Evolutionary conservation across 2,329 filamentous ascomycete species (phyloP), one percentile per base, ranked within the genome.

Genomic region (Cercospora janseana): DNA sequence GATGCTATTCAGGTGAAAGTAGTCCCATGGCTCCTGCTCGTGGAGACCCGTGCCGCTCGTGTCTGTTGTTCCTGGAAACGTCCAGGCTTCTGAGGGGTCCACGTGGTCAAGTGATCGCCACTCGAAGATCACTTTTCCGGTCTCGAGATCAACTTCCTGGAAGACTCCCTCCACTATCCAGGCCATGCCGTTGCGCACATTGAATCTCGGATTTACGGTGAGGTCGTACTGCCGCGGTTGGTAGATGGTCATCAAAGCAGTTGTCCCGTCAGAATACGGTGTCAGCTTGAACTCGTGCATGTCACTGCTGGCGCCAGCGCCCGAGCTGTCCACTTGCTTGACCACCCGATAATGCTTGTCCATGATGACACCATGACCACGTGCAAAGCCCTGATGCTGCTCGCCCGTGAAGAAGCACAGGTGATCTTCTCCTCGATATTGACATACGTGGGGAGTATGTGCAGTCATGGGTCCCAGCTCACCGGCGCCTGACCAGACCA

Each of bases 81-180:
- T 77, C 65, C 74, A 66, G 62, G 62, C 69, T 69, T 76, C 72
- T 31, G 72, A 69, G 1, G 76, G 77, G 34, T 72, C 69, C n/a
- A 80, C 69, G 62, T 82, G 76, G 49, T 81, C 78, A 7, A 82
- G 65, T 55, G 75, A 77, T 23, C 72, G 72, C 80, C 80, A 83
- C 57, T 83, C 79, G 55, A 82, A 83, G 8, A 82, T 54, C 3
- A 83, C 63, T 31, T 75, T 69, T 2, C 79, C 78, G 2, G 76
- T 81, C 18, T 75, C 70, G 32, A 80, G 76, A 49, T 81, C 74
- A 24, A 80, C 67, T 62, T 80, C 77, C 59, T 79, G 76, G 52
- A 79, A 78, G 2, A 77, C 67, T 46, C 75, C 75, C 60, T 78
- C 72, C 56, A 78, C 73, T 27, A 79, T 62, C 73, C 74, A 79